A percentile compares a stretch with the other conserved stretches of the same genome.
Conservation (phyloP, 257 asterid species). For the Orobanche coerulescens region DNA sequence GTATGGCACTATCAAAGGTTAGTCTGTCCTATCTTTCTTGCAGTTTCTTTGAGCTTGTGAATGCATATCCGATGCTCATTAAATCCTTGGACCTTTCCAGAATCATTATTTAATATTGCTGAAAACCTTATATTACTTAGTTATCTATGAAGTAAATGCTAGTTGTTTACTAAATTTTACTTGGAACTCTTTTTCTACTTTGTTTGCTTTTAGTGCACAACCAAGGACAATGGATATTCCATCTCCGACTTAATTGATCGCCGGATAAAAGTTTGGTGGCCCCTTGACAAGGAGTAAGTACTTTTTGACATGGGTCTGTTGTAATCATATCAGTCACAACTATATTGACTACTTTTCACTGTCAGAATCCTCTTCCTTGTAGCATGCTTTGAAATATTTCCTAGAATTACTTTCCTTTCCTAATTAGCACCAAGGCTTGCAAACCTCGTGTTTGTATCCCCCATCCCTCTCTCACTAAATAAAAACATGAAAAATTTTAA, state of each 20-base stretch:
- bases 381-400: background rate
- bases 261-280: constrained; percentile 98
- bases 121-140: background rate
- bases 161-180: background rate
- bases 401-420: background rate
- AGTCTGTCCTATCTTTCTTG: constrained; percentile 16
- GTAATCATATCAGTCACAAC: constrained; percentile 7
- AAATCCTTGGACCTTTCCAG: background rate
- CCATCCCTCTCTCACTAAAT: background rate
- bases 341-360: constrained; percentile 10
- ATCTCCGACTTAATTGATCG: constrained; percentile 65
- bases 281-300: constrained; percentile 91
- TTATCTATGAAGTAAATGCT: constrained; percentile 7
- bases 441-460: background rate
- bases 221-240: constrained; percentile 46
- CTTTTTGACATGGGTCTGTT: constrained; percentile 22
- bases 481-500: background rate
- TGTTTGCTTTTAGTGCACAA: constrained; percentile 44
- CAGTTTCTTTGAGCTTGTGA: constrained; percentile 13
- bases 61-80: constrained; percentile 7
- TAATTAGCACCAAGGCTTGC: background rate
- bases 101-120: constrained; percentile 8
- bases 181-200: constrained; percentile 11
- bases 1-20: constrained; percentile 66
- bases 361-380: constrained; percentile 9